Percentiles rank a stretch among this genome's conserved stretches.
phyloP scores from a whole-genome alignment of 371 early-diverging fungal species.

The Rhizopus arrhizus region DNA sequence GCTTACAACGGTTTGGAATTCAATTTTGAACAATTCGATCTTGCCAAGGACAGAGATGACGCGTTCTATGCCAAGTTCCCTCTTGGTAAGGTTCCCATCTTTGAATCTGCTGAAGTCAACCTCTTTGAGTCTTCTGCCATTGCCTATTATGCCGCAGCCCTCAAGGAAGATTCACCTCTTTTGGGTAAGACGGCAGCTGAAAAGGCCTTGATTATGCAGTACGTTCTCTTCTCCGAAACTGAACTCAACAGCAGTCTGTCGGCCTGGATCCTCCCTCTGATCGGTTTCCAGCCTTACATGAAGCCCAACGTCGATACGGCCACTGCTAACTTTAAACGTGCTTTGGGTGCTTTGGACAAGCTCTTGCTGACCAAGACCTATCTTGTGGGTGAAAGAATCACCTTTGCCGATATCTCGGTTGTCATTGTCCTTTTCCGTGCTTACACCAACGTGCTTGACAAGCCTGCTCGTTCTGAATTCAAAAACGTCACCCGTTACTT shows the following conservation, averaged over 20 bases:
- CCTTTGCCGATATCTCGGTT: conserved; percentile 75
- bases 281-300: conserved; percentile 60
- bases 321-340: conserved; percentile 55
- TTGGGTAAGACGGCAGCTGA: conserved; percentile 72
- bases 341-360: conserved; percentile 62
- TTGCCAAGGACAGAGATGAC: conserved; percentile 64
- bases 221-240: conserved; percentile 73
- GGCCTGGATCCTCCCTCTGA: conserved; percentile 58
- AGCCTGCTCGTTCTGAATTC: conserved; percentile 73
- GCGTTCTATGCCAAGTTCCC: conserved; percentile 89
- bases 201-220: conserved; percentile 80
- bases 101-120: conserved; percentile 74
- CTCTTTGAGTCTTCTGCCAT: conserved; percentile 86
- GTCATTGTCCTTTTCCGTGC: conserved; percentile 51
- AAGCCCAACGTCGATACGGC: conserved; percentile 63
- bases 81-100: conserved; percentile 77
- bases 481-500: conserved; percentile 89
- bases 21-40: conserved; percentile 64
- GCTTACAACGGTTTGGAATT: conserved; percentile 74
- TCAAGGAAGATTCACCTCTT: conserved; percentile 63
- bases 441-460: conserved; percentile 52
- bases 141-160: conserved; percentile 81
- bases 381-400: conserved; percentile 79
- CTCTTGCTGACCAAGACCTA: conserved; percentile 69
- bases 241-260: conserved; percentile 42